phyloP scores from a whole-genome alignment of 2,329 filamentous ascomycete species.

The Penicillium olsonii region DNA sequence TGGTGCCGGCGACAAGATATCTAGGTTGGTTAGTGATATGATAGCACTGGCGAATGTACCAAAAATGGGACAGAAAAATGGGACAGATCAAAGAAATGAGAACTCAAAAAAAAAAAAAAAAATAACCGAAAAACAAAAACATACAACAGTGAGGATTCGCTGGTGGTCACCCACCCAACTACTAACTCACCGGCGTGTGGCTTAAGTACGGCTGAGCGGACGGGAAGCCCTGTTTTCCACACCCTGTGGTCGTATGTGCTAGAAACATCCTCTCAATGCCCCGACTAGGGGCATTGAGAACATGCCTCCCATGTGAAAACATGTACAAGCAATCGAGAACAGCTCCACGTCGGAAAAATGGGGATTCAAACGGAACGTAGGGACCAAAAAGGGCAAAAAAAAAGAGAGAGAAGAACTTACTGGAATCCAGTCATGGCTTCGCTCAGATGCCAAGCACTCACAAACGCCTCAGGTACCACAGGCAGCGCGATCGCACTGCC shows the following conservation, averaged over 20 bases:
- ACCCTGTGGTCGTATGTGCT: slow-evolving; percentile 49
- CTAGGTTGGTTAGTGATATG: slow-evolving; percentile 45
- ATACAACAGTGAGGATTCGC: slow-evolving; percentile 50
- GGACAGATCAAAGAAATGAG: not conserved
- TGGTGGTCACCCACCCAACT: slow-evolving; percentile 53
- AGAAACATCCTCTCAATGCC: not conserved
- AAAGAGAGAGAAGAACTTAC: slow-evolving; percentile 36
- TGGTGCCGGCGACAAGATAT: slow-evolving; percentile 83
- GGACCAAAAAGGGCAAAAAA: no score
- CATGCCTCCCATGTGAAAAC: not conserved
- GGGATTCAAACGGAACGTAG: not conserved
- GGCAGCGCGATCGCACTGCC: slow-evolving; percentile 81
- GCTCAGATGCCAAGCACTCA: slow-evolving; percentile 55
- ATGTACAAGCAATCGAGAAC: no score
- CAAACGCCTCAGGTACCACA: slow-evolving; percentile 63
- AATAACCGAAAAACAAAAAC: slow-evolving; percentile 30
- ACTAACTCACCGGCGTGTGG: slow-evolving; percentile 51
- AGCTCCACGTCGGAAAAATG: no score
- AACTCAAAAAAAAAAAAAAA: not conserved
- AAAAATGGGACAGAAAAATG: not conserved
- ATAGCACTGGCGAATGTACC: no score
- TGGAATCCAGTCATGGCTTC: slow-evolving; percentile 60
- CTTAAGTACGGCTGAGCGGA: slow-evolving; percentile 53
- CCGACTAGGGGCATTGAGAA: slow-evolving; percentile 15
- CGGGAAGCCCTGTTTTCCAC: slow-evolving; percentile 52